These are phyloP conservation scores for Solanum virginianum DNA, from an alignment of 257 asterid genomes.

Conservation along the genomic window DNA sequence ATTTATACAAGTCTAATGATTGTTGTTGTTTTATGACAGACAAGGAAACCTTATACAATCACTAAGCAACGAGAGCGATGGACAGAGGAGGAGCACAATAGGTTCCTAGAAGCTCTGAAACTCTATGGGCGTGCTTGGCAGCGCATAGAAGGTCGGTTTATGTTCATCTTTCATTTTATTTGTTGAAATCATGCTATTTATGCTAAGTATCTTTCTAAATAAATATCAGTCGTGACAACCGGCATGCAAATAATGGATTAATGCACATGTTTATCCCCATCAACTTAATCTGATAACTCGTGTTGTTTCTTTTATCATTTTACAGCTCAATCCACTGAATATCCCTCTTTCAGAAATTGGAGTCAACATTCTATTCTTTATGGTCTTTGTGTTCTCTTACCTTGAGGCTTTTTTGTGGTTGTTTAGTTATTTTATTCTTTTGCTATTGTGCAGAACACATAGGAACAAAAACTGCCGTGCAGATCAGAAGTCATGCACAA, in stretches of 20 bases:
- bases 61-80: constrained; percentile 97
- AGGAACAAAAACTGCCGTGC: constrained; percentile 99
- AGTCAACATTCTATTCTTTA: not conserved
- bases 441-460: constrained; percentile 83
- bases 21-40: constrained; percentile 24
- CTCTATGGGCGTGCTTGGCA: constrained; percentile 99
- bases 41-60: constrained; percentile 91
- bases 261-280: not conserved
- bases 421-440: constrained; percentile 17
- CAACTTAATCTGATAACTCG: not conserved
- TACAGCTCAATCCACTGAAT: not conserved
- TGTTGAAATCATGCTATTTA: not conserved
- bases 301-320: not conserved
- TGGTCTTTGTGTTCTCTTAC: not conserved
- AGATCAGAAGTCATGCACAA: constrained; percentile 99
- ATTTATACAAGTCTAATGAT: not conserved
- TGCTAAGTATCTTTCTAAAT: not conserved
- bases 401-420: constrained; percentile 23
- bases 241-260: not conserved
- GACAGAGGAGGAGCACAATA: constrained; percentile 97
- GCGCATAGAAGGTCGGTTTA: constrained; percentile 78
- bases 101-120: constrained; percentile 87
- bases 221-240: not conserved
- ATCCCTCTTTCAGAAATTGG: not conserved
- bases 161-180: not conserved